Base-by-base conservation (phyloP, 2,329 filamentous ascomycete genomes). In the Byssoonygena ceratinophila region DNA sequence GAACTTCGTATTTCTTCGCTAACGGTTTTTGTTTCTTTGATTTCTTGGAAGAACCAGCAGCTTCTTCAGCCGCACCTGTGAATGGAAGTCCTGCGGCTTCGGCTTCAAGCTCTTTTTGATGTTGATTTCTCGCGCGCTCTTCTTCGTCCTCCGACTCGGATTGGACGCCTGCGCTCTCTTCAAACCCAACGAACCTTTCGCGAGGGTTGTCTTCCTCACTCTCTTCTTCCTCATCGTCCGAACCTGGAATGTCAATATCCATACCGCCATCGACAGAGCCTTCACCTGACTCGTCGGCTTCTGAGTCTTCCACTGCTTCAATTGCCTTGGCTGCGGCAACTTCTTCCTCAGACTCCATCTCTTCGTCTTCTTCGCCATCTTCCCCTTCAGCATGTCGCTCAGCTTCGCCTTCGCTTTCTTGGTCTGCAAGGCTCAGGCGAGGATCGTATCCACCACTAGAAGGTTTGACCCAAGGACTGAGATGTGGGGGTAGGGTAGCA, bases 401-500 rank as follows among this genome's bases (percentile, higher is more conserved):
- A 8, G 85, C 88, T 71, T 96, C 90, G 12, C 81, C 86, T 66
- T 92, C 89, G 18, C 83, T 81, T 70, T 96, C 85, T 69, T 96
- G 91, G 57, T 91, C 88, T 55, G 85, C 88, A 52, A 97, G 76
- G 32, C 87, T 81, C 55, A 87, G 76, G 16, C 86, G 92, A 41
- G 92, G 92, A 67, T 98, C 92, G 67, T 98, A 98, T 61, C 84
- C 84, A 54, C 90, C 90, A 65, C 85, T 84, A 55, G 83, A 85
- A 56, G 81, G 78, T 76, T 90, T 91, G 58, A 97, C 89, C 77
- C 94, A 98, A 23, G 92, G 92, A 68, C 90, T 97, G 61, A 98
- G 71, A 76, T 98, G 92, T 11, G 92, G 92, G 20, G 92, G 92
- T 29, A 98, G 76, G 59, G 87, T 83, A 16, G 90, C 85, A 16